A percentile compares a stretch with the other conserved stretches of the same genome.
Conservation (phyloP, 352 stramenopile species). For the Pythium grandisporangium region DNA sequence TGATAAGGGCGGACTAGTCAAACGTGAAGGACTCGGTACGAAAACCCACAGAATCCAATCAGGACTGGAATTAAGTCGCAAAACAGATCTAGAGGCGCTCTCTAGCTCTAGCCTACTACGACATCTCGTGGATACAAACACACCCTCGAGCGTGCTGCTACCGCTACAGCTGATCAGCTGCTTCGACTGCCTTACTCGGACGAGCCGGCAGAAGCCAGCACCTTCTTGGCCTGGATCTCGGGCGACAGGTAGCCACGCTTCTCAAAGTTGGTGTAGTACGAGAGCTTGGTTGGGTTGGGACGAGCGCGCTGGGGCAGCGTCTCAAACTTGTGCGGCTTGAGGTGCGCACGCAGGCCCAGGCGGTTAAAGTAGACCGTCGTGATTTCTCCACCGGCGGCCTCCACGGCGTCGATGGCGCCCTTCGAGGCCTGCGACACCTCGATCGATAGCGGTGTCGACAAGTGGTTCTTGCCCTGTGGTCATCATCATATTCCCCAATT, state of each 20-base stretch:
- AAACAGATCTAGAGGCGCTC: no score
- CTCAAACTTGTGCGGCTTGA: conserved; percentile 96
- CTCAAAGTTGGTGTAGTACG: conserved; percentile 95
- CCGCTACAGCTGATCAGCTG: no score
- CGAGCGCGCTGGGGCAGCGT: conserved; percentile 88
- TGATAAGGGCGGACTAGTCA: neutral
- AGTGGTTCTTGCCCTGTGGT: conserved; percentile 60
- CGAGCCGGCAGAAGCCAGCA: conserved; percentile 26
- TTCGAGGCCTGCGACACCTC: conserved; percentile 93
- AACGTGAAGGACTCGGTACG: neutral
- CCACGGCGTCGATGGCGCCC: conserved; percentile 92
- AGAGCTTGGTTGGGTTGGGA: conserved; percentile 94
- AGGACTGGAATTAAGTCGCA: no score
- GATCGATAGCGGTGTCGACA: conserved; percentile 90
- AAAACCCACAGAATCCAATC: no score
- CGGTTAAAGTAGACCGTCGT: conserved; percentile 97
- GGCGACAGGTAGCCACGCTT: conserved; percentile 96
- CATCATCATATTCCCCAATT: no score
- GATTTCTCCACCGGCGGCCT: conserved; percentile 91
- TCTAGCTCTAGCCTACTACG: no score
- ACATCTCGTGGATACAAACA: neutral
- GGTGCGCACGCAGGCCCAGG: conserved; percentile 88
- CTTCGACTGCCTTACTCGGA: conserved; percentile 26
- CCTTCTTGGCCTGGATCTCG: conserved; percentile 92
- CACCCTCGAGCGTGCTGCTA: neutral